Conservation (phyloP, 768 basidiomycete genomes). For the Lentinula aciculospora region DNA sequence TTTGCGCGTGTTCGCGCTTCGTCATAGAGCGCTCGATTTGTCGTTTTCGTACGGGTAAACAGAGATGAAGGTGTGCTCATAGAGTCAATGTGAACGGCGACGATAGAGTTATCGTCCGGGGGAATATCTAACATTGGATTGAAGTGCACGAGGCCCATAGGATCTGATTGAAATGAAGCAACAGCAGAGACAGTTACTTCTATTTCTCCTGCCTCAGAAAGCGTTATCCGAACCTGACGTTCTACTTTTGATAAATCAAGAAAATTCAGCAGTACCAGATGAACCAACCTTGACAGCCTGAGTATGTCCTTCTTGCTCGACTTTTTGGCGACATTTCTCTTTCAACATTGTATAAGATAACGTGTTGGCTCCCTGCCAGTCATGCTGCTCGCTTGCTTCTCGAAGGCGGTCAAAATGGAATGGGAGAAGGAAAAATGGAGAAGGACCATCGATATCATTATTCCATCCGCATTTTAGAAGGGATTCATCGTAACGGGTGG, state of each 20-base stretch:
- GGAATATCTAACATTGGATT: slow-evolving; percentile 23
- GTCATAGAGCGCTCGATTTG: slow-evolving; percentile 52
- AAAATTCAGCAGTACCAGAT: not conserved
- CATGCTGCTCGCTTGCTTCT: slow-evolving; percentile 43
- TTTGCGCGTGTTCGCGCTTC: slow-evolving; percentile 55
- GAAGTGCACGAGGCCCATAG: slow-evolving; percentile 29
- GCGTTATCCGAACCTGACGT: slow-evolving; percentile 47
- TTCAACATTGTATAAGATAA: slow-evolving; percentile 37
- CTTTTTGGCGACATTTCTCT: slow-evolving; percentile 37
- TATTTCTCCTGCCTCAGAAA: slow-evolving; percentile 34
- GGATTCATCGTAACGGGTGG: slow-evolving; percentile 53
- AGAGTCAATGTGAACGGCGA: slow-evolving; percentile 51
- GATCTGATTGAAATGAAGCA: slow-evolving; percentile 30
- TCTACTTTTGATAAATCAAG: slow-evolving; percentile 1
- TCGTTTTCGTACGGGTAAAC: slow-evolving; percentile 71
- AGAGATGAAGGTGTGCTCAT: slow-evolving; percentile 45
- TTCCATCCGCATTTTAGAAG: slow-evolving; percentile 53
- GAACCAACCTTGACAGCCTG: slow-evolving; percentile 27
- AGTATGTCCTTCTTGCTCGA: slow-evolving; percentile 22
- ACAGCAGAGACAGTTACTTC: slow-evolving; percentile 26
- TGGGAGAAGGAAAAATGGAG: slow-evolving; percentile 54
- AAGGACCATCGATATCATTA: slow-evolving; percentile 43
- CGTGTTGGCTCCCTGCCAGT: slow-evolving; percentile 36
- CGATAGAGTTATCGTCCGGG: slow-evolving; percentile 23
- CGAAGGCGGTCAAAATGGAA: slow-evolving; percentile 58